Evolutionary conservation across 1,284 basidiomycete genomes (phyloP).

Genomic region (Melampsora larici-populina): DNA sequence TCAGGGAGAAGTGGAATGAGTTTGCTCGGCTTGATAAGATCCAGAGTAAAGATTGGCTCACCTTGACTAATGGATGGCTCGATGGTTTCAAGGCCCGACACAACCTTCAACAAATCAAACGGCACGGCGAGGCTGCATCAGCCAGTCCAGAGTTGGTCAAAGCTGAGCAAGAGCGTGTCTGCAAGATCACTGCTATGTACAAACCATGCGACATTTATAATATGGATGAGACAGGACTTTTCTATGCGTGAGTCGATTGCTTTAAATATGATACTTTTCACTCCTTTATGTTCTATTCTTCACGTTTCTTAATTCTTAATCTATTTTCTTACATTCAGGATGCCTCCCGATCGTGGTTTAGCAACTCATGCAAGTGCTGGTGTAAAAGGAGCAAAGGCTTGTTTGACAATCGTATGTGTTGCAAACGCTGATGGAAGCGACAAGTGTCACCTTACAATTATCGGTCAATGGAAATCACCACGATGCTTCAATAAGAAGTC

Average conservation of each 20-base stretch:
- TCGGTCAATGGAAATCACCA: too few relatives aligned
- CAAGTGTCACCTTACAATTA: background rate
- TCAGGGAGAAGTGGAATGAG: background rate
- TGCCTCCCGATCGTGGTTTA: constrained; percentile 21
- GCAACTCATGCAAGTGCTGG: background rate
- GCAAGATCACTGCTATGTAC: background rate
- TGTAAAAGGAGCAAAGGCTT: constrained; percentile 9
- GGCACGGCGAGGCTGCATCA: background rate
- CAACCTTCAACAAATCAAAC: background rate
- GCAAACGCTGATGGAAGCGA: constrained; percentile 15
- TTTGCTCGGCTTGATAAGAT: background rate
- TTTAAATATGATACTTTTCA: background rate
- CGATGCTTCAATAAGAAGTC: constrained; percentile 17
- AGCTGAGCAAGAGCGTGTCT: background rate
- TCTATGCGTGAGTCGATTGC: background rate
- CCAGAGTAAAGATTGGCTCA: background rate
- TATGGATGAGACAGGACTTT: too few relatives aligned
- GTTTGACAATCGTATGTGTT: background rate
- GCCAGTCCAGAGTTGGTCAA: background rate
- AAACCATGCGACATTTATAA: background rate
- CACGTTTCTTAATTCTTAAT: background rate
- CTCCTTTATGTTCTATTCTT: background rate
- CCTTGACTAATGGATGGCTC: background rate
- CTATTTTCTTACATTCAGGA: background rate
- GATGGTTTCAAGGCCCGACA: background rate